Conservation (phyloP, 306 rosid species). For the Prunus dulcis region DNA sequence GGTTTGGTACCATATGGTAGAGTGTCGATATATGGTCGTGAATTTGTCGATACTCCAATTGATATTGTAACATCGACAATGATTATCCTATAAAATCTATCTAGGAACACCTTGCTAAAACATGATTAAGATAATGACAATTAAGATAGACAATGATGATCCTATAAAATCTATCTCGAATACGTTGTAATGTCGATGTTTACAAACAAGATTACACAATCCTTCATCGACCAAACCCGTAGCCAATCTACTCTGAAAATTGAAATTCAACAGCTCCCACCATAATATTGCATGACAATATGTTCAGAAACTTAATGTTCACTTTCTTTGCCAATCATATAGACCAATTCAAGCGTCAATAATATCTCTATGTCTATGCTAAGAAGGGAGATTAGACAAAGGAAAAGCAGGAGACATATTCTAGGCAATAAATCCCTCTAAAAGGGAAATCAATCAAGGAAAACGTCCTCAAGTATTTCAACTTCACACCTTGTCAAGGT, state of each 20-base stretch:
- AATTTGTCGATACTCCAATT: neutral
- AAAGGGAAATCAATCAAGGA: neutral
- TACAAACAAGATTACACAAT: neutral
- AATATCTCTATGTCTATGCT: neutral
- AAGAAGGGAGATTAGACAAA: neutral
- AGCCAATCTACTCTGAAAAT: neutral
- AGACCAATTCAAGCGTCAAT: neutral
- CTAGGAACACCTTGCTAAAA: neutral
- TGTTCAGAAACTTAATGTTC: neutral
- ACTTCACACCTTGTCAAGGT: neutral
- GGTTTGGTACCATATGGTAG: too few relatives aligned
- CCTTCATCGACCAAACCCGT: neutral
- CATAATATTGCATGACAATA: neutral
- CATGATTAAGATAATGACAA: neutral
- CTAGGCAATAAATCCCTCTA: slow-evolving; percentile 1
- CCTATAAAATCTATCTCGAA: neutral
- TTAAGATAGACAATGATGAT: too few relatives aligned
- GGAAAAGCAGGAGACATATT: neutral
- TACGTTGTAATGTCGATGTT: neutral
- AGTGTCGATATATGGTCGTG: too few relatives aligned
- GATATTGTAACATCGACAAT: neutral
- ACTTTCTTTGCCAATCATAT: neutral
- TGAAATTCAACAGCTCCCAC: neutral
- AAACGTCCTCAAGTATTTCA: neutral
- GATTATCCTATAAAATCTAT: neutral